Evolutionary conservation across 2,329 filamentous ascomycete species (phyloP), one percentile per base, ranked within the genome.

Genomic region (Biscogniauxia marginata): DNA sequence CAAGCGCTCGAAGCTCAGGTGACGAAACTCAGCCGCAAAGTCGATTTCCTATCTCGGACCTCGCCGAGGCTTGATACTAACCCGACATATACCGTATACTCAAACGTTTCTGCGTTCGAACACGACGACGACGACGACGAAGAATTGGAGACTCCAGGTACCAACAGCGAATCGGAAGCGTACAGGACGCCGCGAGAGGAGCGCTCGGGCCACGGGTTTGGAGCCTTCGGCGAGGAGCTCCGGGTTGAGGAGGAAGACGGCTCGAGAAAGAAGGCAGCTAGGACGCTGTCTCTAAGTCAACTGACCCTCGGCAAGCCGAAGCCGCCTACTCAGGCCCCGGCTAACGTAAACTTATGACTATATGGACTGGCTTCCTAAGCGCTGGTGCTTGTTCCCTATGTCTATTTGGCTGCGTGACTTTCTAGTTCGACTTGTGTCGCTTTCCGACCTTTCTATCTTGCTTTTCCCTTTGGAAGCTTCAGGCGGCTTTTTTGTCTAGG

Each of bases 241-340:
- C 69, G 57, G 43, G 71, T 65, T 21, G 74, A 74, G 22, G 73
- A 73, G 19, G 72, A 74, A 50, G 63, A 66, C 19, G 59, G 71
- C 19, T 72, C 70, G 47, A 71, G 73, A 50, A 80, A 81, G 59
- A 83, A 76, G 67, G 84, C 85, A 1, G 84, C 83, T 20, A 82
- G 83, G 61, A 87, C 84, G 46, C 77, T 91, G 65, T 89, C 83
- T 23, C 75, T 88, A 9, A 84, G 83, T 57, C 83, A 84, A 66
- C 70, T 87, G 63, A 86, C 84, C 1, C 72, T 82, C 62, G 74
- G 73, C 45, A 75, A 73, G 63, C 68, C 71, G 16, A 57, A 56
- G 48, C 57, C 64, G 52, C 64, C 62, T 48, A 44, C 64, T 46
- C 55, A 59, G 53, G 60, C 64, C 4, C 56, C 53, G 22, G 51